Base-by-base conservation (phyloP, 495 filamentous ascomycete genomes). In the Penicillium chermesinum region DNA sequence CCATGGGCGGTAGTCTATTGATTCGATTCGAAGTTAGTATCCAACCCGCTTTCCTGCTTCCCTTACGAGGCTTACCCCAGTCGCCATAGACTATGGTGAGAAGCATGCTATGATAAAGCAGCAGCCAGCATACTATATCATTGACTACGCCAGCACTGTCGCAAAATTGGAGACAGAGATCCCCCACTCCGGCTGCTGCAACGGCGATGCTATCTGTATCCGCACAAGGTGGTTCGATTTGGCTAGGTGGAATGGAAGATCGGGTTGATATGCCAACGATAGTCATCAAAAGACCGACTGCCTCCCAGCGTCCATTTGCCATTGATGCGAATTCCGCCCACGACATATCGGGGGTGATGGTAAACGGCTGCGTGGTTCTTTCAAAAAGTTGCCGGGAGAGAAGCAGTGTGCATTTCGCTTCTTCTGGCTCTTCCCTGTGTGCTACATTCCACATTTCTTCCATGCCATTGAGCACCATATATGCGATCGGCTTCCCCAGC, bases 161-260 rank as follows among this genome's bases (percentile, higher is more conserved):
- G 35, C 62, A 62, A 36, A 68, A 66, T 25, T 62, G 50, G 10
- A 66, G 37, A 44, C 65, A 68, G 10, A 59, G 53, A 17, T 67
- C 64, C 2, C 50, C 51, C 4, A 53, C 59, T 16, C 55, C 49
- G 14, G 43, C 37, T 5, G 55, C 45, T 0, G 53, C 55, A 8
- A 40, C 30, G 15, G 44, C 45, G 0, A 63, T 10, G 2, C 42
- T 41, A 18, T 50, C 41, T 16, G 41, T 14, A 48, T 59, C 59
- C n/a, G 25, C n/a, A 19, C 38, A 16, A 41, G 19, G n/a, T 32
- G 20, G 17, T 43, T 14, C 7, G 7, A 21, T 15, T 18, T 43
- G 12, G 6, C 12, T 27, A n/a, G 0, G 2, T 14, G 12, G 52
- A 32, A 9, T 17, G 32, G 2, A 7, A 18, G 39, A 53, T 25